These are phyloP conservation scores for Phellopilus nigrolimitatus DNA, from an alignment of 1,284 basidiomycete species.

Conservation along the genomic window DNA sequence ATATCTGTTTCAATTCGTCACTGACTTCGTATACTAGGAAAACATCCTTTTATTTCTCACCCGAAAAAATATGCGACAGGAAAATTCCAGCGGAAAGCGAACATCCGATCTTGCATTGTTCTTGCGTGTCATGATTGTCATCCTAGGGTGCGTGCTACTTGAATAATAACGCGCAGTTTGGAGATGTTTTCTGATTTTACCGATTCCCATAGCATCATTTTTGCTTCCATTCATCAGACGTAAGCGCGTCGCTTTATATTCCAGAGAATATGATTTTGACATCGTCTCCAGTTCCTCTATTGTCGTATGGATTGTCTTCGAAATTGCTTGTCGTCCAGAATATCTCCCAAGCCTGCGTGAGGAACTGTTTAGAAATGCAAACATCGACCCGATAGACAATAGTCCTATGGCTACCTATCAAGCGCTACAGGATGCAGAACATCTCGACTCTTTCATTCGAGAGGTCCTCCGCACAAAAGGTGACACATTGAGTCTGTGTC, in stretches of 20 bases:
- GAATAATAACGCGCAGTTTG: not conserved
- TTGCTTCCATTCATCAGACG: constrained; percentile 9
- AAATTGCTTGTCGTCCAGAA: constrained; percentile 25
- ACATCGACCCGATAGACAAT: constrained; percentile 27
- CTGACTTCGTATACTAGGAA: too few relatives aligned
- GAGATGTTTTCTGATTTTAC: not conserved
- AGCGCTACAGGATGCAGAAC: constrained; percentile 28
- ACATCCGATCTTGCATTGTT: not conserved
- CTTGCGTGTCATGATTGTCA: not conserved
- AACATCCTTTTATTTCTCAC: constrained; percentile 4
- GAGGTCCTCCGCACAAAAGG: constrained; percentile 37
- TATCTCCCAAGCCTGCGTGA: constrained; percentile 23
- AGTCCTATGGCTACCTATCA: constrained; percentile 28
- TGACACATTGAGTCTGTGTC: constrained; percentile 31
- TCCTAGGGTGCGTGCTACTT: not conserved
- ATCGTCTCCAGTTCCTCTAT: constrained; percentile 32
- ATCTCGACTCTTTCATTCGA: constrained; percentile 35
- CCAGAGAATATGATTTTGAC: not conserved
- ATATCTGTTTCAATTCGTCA: not conserved
- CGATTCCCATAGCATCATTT: constrained; percentile 1
- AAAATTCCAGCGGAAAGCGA: not conserved
- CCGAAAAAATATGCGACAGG: too few relatives aligned
- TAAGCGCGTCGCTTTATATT: too few relatives aligned
- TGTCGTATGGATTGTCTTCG: constrained; percentile 31
- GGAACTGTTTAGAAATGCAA: constrained; percentile 25